Evolutionary conservation across 768 basidiomycete genomes (phyloP).

Genomic region (Rhizopogon rudus): DNA sequence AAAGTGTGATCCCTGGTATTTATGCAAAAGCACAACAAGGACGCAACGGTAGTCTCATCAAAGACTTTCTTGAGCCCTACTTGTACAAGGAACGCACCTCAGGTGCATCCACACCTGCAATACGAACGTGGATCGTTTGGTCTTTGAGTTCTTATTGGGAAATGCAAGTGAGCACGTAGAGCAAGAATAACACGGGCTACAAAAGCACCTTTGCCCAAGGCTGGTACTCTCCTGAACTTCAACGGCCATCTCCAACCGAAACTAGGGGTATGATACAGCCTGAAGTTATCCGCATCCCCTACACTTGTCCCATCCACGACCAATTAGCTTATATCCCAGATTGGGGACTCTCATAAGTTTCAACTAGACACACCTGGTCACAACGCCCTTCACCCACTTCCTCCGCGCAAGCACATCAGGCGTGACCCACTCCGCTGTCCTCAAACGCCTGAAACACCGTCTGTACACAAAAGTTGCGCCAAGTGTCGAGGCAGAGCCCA

Average conservation of each 20-base stretch:
- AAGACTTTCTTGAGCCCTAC: neutral
- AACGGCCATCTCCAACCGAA: constrained; percentile 73
- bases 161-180: neutral
- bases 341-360: neutral
- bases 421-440: constrained; percentile 66
- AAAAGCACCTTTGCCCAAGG: constrained; percentile 45
- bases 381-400: constrained; percentile 73
- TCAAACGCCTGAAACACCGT: constrained; percentile 55
- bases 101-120: constrained; percentile 91
- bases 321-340: neutral
- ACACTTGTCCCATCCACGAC: constrained; percentile 42
- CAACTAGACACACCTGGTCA: constrained; percentile 56
- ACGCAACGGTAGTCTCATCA: no score
- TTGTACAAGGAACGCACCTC: constrained; percentile 48
- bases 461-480: constrained; percentile 34
- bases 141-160: constrained; percentile 57
- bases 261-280: constrained; percentile 78
- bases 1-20: constrained; percentile 68
- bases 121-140: constrained; percentile 80
- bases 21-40: neutral
- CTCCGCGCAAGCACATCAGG: constrained; percentile 51
- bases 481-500: constrained; percentile 35
- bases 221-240: constrained; percentile 63
- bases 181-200: neutral
- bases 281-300: constrained; percentile 84